A percentile compares a stretch with the other conserved stretches of the same genome.
phyloP scores from a whole-genome alignment of 768 basidiomycete species.

The Russula lepida region DNA sequence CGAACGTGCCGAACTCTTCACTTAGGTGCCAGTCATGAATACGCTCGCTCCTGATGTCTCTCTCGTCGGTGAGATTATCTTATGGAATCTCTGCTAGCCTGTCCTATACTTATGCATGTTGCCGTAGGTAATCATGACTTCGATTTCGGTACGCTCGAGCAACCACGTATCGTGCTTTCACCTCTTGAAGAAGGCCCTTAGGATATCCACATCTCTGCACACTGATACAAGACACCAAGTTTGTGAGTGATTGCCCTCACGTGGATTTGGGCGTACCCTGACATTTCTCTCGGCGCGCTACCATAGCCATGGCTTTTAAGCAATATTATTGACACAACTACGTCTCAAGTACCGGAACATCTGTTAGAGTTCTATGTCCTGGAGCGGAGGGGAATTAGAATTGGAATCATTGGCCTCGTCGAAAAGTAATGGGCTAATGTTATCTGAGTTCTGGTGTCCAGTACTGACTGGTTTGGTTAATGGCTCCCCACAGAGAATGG shows the following conservation, averaged over 20 bases:
- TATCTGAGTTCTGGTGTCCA: neutral
- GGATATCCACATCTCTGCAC: conserved; percentile 58
- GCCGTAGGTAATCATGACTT: conserved; percentile 82
- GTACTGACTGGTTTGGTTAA: neutral
- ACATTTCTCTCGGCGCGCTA: neutral
- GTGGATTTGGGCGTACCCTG: neutral
- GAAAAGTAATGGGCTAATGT: conserved; percentile 52
- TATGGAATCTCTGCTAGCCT: neutral
- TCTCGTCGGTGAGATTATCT: conserved; percentile 52
- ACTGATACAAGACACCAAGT: conserved; percentile 63
- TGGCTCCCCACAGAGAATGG: conserved; percentile 57
- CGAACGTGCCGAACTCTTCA: conserved; percentile 24
- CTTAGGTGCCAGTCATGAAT: conserved; percentile 79
- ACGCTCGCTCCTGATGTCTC: conserved; percentile 70
- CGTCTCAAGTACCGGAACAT: conserved; percentile 50
- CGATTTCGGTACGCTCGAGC: conserved; percentile 55
- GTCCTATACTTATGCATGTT: neutral
- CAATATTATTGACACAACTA: conserved; percentile 70
- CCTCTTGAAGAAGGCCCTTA: conserved; percentile 20
- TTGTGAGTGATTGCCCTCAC: conserved; percentile 40
- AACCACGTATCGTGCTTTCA: neutral
- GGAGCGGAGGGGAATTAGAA: conserved; percentile 57
- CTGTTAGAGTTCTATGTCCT: conserved; percentile 57
- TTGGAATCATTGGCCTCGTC: conserved; percentile 82
- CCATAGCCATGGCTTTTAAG: conserved; percentile 80